Base-by-base conservation (phyloP, 352 stramenopile species). In the Phytophthora cactorum region DNA sequence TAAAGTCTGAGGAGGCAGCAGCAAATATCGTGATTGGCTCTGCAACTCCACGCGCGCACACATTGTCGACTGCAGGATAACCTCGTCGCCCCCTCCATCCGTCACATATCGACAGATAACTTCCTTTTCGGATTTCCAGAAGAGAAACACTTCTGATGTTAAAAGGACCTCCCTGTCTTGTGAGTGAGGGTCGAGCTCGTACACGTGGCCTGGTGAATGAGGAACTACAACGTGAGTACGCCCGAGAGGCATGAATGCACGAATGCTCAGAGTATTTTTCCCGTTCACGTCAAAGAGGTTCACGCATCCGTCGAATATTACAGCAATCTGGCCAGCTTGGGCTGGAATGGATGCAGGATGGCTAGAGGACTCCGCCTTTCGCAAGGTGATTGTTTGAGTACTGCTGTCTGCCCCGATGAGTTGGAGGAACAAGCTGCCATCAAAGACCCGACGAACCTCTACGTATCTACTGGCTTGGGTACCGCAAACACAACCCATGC, bases 41-140 rank as follows among this genome's bases (percentile, higher is more conserved):
- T 78, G 71, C 15, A 91, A 45, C 45, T 84, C 78, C 0, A 89
- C 58, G 1, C 72, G 81, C 55, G 83, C 57, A 4, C 81, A 80
- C 44, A 90, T 68, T 22, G 72, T 74, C 0, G 78, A 88, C 52
- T 90, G 84, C 38, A 93, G 69, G 15, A 92, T 74, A 44, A 92
- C 74, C 49, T 92, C 86, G 10, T 91, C 79, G 2, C 81, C 81
- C 2, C 47, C 66, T 4, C 78, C 86, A 28, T 87, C 80, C 25
- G 72, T 77, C 44, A 85, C 82, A 59, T 88, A 92, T 31, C 84
- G 78, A 52, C 84, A 92, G 4, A 92, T 78, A 5, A 92, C 32
- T 60, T 92, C 83, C 27, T 59, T 63, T 5, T 82, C 60, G 1
- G 83, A 77, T 64, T 86, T 80, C 81, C 81, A 90, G 46, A 89